Evolutionary conservation across 306 rosid species (phyloP).

Genomic region (Rubus idaeus): DNA sequence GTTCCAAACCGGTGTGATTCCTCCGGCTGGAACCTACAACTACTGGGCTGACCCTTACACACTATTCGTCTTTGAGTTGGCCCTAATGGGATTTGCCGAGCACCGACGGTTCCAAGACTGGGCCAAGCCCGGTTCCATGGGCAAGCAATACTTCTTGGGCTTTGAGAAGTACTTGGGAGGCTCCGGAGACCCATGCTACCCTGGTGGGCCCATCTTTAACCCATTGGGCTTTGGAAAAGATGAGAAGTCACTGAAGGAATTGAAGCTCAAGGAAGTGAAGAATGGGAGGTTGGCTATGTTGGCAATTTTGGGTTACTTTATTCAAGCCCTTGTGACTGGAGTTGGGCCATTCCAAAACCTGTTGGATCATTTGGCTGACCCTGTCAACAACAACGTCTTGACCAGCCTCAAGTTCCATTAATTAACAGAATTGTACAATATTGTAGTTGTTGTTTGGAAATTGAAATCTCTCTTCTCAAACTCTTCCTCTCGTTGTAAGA

Average conservation of each 20-base stretch:
- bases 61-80: constrained; percentile 71
- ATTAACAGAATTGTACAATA: constrained; percentile 15
- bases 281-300: constrained; percentile 97
- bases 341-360: constrained; percentile 96
- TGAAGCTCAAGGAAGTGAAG: constrained; percentile 92
- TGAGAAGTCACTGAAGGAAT: constrained; percentile 75
- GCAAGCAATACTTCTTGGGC: constrained; percentile 87
- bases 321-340: constrained; percentile 81
- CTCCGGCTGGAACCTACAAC: constrained; percentile 85
- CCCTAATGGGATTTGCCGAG: constrained; percentile 93
- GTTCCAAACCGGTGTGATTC: constrained; percentile 92
- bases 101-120: constrained; percentile 92
- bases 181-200: constrained; percentile 82
- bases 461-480: constrained; percentile 8
- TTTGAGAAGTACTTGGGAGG: constrained; percentile 76
- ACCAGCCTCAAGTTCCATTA: constrained; percentile 92
- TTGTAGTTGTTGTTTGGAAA: constrained; percentile 21
- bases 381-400: constrained; percentile 82
- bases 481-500: constrained; percentile 29
- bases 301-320: constrained; percentile 82
- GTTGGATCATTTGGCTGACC: constrained; percentile 86
- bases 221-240: constrained; percentile 94
- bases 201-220: constrained; percentile 92
- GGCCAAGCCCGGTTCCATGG: constrained; percentile 83
- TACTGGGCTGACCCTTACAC: constrained; percentile 98